Percentiles rank a stretch among this genome's conserved stretches.
phyloP scores from a whole-genome alignment of 1,284 basidiomycete genomes.

The Heterobasidion annosum region DNA sequence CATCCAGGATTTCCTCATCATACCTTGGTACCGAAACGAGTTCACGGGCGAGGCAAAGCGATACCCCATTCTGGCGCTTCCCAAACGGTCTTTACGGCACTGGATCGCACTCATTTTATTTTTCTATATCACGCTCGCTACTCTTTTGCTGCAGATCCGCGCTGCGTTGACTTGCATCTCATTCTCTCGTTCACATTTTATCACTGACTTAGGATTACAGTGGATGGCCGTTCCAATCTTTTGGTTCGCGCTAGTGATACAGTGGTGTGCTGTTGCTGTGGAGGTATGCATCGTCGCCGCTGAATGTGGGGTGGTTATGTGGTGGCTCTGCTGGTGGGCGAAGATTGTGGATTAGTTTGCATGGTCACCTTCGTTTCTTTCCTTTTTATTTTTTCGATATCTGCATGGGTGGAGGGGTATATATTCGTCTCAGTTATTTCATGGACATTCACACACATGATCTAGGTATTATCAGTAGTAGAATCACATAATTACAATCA shows the following conservation, averaged over 20 bases:
- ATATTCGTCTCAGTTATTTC: too few relatives aligned
- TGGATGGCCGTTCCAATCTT: slow-evolving; percentile 54
- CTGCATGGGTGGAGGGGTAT: too few relatives aligned
- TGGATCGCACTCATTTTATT: slow-evolving; percentile 55
- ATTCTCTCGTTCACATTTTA: slow-evolving; percentile 43
- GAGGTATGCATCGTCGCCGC: slow-evolving; percentile 46
- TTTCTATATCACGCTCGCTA: slow-evolving; percentile 30
- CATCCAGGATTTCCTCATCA: slow-evolving; percentile 67
- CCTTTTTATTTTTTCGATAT: background rate
- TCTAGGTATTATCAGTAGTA: slow-evolving; percentile 2
- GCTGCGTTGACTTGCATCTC: slow-evolving; percentile 41
- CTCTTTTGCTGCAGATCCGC: slow-evolving; percentile 44
- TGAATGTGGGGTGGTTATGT: slow-evolving; percentile 45
- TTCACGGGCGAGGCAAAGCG: slow-evolving; percentile 68
- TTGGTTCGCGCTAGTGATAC: slow-evolving; percentile 45
- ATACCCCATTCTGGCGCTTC: slow-evolving; percentile 48
- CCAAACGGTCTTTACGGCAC: slow-evolving; percentile 54
- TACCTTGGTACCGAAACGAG: slow-evolving; percentile 72
- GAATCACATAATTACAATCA: background rate
- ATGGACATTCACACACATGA: slow-evolving; percentile 1
- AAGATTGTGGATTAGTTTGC: slow-evolving; percentile 32
- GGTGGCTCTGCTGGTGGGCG: slow-evolving; percentile 67
- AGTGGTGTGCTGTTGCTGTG: slow-evolving; percentile 51
- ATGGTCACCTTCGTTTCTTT: background rate
- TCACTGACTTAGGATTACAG: slow-evolving; percentile 47